phyloP scores from a whole-genome alignment of 148 eudicot genomes.

The Pouteria glomerata region DNA sequence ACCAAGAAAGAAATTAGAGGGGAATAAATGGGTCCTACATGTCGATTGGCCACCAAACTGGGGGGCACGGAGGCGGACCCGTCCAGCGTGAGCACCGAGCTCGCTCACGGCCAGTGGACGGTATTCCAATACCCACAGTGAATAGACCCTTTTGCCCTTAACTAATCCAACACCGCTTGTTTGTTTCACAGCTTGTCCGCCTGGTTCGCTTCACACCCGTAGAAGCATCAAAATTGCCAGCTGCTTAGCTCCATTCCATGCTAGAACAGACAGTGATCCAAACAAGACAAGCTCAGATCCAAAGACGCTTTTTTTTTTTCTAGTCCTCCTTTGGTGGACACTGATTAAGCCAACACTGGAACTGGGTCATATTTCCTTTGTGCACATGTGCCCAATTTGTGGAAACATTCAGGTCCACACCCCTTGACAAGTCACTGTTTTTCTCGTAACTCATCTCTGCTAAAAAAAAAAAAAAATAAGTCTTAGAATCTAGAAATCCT shows the following conservation, averaged over 20 bases:
- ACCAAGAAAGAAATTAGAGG: background rate
- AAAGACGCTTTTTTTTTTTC: background rate
- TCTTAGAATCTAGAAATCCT: too few relatives aligned
- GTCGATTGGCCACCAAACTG: constrained; percentile 12
- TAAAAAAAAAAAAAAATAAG: too few relatives aligned
- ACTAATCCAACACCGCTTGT: too few relatives aligned
- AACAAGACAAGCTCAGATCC: constrained; percentile 7
- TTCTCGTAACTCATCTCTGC: background rate
- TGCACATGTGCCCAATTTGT: constrained; percentile 7
- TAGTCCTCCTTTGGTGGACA: constrained; percentile 2
- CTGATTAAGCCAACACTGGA: constrained; percentile 12
- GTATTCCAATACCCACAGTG: constrained; percentile 7
- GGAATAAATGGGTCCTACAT: constrained; percentile 7
- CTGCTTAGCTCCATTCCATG: background rate
- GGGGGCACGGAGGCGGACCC: constrained; percentile 6
- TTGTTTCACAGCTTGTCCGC: too few relatives aligned
- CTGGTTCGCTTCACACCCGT: too few relatives aligned
- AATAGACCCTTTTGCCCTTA: background rate
- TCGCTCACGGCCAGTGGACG: background rate
- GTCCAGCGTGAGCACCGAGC: constrained; percentile 4
- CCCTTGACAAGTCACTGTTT: background rate
- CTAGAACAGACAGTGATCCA: background rate
- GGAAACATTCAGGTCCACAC: constrained; percentile 10
- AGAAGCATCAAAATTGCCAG: too few relatives aligned
- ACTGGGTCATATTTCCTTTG: constrained; percentile 1